These are phyloP conservation scores for Pichia sp. DNA, from an alignment of 1,139 yeast genomes.

Conservation along the genomic window DNA sequence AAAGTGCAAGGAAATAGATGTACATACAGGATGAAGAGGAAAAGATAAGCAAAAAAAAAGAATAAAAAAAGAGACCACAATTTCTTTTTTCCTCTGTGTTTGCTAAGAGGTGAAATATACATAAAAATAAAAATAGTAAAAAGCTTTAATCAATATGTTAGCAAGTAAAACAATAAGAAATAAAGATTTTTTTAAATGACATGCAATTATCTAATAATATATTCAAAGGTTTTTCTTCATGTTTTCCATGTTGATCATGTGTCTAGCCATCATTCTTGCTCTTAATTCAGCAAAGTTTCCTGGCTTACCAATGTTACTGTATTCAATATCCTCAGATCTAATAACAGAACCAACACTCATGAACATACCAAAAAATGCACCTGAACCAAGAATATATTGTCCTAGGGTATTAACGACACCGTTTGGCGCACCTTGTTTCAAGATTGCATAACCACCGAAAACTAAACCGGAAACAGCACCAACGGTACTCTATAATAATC, in stretches of 20 bases:
- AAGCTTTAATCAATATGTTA: background rate
- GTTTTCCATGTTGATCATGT: constrained; percentile 26
- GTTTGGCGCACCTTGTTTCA: constrained; percentile 96
- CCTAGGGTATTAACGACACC: constrained; percentile 96
- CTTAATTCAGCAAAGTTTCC: constrained; percentile 26
- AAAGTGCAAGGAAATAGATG: background rate
- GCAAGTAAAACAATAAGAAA: background rate
- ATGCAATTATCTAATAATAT: background rate
- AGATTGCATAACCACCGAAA: constrained; percentile 87
- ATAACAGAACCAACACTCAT: constrained; percentile 94
- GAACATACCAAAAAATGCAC: constrained; percentile 91
- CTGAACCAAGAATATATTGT: constrained; percentile 93
- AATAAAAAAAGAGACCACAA: background rate
- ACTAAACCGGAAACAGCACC: constrained; percentile 94
- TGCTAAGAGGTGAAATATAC: background rate
- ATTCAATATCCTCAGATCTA: constrained; percentile 53
- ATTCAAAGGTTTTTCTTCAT: constrained; percentile 15
- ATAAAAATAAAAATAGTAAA: background rate
- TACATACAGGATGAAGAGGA: background rate
- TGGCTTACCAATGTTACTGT: constrained; percentile 17
- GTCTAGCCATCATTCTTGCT: constrained; percentile 31
- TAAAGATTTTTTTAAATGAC: background rate
- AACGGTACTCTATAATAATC: constrained; percentile 54
- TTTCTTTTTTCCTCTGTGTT: no score
- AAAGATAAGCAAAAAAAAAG: background rate